Evolutionary conservation across 2,329 filamentous ascomycete species (phyloP).

Genomic region (Penicillium sp.): DNA sequence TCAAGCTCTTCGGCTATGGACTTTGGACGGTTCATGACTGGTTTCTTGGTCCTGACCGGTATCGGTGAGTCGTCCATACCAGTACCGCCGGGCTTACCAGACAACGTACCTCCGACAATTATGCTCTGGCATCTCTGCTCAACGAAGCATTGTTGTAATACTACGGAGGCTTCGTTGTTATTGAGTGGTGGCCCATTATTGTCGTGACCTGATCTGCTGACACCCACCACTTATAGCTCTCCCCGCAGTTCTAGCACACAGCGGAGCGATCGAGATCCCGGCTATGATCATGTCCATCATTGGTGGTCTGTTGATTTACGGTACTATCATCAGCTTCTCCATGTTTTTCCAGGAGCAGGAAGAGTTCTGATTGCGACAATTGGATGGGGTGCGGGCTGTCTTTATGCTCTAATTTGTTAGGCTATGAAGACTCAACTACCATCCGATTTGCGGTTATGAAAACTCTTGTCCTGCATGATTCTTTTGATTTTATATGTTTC

Average conservation of each 20-base stretch:
- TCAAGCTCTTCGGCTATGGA: constrained; percentile 84
- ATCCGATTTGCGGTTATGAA: constrained; percentile 16
- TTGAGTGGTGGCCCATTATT: not conserved
- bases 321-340: constrained; percentile 95
- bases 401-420: not conserved
- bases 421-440: not conserved
- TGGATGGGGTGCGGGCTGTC: constrained; percentile 2
- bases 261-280: constrained; percentile 74
- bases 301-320: constrained; percentile 92
- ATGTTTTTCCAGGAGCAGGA: constrained; percentile 99
- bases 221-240: constrained; percentile 62
- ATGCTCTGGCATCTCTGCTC: not conserved
- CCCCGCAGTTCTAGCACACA: constrained; percentile 84
- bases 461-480: constrained; percentile 19
- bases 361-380: constrained; percentile 66
- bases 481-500: constrained; percentile 23
- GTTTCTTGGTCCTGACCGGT: constrained; percentile 96
- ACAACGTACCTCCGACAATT: not conserved
- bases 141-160: not conserved
- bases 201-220: constrained; percentile 11
- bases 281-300: constrained; percentile 96
- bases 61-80: constrained; percentile 67
- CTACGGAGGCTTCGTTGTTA: not conserved
- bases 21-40: constrained; percentile 89
- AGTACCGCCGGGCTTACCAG: not conserved